Evolutionary conservation across 2,329 filamentous ascomycete species (phyloP), one percentile per base, ranked within the genome.

Genomic region (Berkeleyomyces rouxiae): DNA sequence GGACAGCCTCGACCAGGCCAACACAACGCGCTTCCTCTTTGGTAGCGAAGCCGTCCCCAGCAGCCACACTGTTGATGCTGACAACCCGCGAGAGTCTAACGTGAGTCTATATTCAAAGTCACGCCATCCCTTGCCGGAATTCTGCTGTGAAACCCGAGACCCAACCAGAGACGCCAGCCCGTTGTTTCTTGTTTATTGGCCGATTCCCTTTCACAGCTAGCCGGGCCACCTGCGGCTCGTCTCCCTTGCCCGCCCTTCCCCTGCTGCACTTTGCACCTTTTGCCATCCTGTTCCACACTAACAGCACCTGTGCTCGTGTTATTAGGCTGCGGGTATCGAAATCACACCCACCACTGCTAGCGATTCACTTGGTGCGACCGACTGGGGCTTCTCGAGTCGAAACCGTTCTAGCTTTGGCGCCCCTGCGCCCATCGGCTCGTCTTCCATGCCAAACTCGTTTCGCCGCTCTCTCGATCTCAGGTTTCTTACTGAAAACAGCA

Each of bases 11-110:
- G 90, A 93, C 66, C 86, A 88, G 67, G 90, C 90, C 69, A 91
- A 93, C 74, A 90, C 88, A 10, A 82, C 89, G 36, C 85, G 87
- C 62, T 95, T 95, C 70, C 78, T 96, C 44, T 95, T 96, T 71
- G 86, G 87, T 65, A 87, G 90, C 68, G 89, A 90, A 65, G 31
- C 62, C 6, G 46, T 59, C 44, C 36, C 59, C 36, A 55, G 31
- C 39, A n/a, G 46, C 7, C 59, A 64, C 33, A 16, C 46, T 23
- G 23, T 2, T 5, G 63, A 64, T 4, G 39, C 37, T 37, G 66
- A 67, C 7, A 59, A 61, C 59, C 40, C 58, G 55, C 46, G 61
- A 36, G 85, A 90, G 61, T 67, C 71, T 7, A 71, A 82, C 67
- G 70, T n/a, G 55, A 60, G 62, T 63, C 37, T 44, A 33, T 61